Conservation (phyloP, 257 asterid genomes). For the Fraxinus anomala region DNA sequence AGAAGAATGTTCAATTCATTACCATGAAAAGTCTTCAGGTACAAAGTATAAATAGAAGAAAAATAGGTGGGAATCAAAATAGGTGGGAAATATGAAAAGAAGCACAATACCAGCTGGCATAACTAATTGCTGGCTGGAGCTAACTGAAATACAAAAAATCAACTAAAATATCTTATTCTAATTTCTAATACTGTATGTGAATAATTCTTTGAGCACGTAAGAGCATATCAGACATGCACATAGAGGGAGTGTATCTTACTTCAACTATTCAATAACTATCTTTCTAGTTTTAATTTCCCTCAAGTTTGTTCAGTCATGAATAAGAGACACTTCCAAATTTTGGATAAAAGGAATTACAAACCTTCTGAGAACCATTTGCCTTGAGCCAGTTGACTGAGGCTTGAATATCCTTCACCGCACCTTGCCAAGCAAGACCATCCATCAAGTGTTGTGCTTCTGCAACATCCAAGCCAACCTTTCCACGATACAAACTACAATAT, state of each 20-base stretch:
- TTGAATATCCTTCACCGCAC: conserved; percentile 90
- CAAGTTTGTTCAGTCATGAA: not conserved
- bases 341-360: conserved; percentile 20
- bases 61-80: too few species aligned
- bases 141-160: too few species aligned
- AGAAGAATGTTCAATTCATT: too few species aligned
- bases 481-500: conserved; percentile 71
- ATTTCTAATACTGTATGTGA: not conserved
- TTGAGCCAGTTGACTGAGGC: conserved; percentile 94
- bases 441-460: conserved; percentile 98
- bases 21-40: too few species aligned
- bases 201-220: not conserved
- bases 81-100: too few species aligned
- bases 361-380: conserved; percentile 92
- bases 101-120: too few species aligned
- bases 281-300: not conserved
- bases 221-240: not conserved
- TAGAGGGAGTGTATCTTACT: not conserved
- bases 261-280: not conserved
- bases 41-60: too few species aligned
- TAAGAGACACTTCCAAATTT: not conserved
- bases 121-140: too few species aligned
- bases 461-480: conserved; percentile 91
- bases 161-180: too few species aligned
- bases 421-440: conserved; percentile 97